Evolutionary conservation across 2,329 filamentous ascomycete species (phyloP).

Genomic region (Stagonosporopsis vannaccii): DNA sequence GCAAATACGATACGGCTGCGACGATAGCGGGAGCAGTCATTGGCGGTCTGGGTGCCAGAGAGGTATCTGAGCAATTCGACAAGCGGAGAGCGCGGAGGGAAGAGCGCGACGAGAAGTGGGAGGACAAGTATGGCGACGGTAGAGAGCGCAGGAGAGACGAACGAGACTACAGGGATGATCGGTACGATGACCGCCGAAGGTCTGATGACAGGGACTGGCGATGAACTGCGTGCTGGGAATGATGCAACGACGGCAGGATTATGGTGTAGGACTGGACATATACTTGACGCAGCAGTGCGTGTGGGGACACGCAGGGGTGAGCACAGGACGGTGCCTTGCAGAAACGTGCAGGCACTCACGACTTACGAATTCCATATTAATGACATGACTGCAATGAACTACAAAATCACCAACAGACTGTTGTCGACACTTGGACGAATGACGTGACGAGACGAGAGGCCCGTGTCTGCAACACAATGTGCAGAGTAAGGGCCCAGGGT

Average conservation of each 20-base stretch:
- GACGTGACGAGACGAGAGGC: slow-evolving; percentile 7
- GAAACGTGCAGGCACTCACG: not conserved
- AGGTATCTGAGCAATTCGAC: slow-evolving; percentile 36
- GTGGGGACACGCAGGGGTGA: slow-evolving; percentile 4
- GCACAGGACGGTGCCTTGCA: not conserved
- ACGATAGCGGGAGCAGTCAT: slow-evolving; percentile 47
- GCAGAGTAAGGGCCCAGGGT: slow-evolving; percentile 10
- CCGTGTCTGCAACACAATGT: slow-evolving; percentile 15
- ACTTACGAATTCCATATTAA: slow-evolving; percentile 2
- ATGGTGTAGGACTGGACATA: not conserved
- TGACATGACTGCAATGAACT: not conserved
- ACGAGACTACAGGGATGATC: not conserved
- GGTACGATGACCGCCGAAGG: not conserved
- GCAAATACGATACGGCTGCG: slow-evolving; percentile 38
- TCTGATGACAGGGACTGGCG: not conserved
- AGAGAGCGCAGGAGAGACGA: slow-evolving; percentile 12
- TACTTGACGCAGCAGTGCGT: not conserved
- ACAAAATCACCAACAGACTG: not conserved
- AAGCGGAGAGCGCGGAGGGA: slow-evolving; percentile 17
- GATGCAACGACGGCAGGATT: not conserved
- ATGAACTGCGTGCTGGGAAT: not conserved
- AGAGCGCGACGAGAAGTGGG: slow-evolving; percentile 22
- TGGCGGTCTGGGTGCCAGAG: slow-evolving; percentile 43
- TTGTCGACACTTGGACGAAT: slow-evolving; percentile 7
- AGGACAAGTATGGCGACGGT: slow-evolving; percentile 11